Conservation (phyloP, 1,284 basidiomycete genomes). For the Blastosporella zonata region DNA sequence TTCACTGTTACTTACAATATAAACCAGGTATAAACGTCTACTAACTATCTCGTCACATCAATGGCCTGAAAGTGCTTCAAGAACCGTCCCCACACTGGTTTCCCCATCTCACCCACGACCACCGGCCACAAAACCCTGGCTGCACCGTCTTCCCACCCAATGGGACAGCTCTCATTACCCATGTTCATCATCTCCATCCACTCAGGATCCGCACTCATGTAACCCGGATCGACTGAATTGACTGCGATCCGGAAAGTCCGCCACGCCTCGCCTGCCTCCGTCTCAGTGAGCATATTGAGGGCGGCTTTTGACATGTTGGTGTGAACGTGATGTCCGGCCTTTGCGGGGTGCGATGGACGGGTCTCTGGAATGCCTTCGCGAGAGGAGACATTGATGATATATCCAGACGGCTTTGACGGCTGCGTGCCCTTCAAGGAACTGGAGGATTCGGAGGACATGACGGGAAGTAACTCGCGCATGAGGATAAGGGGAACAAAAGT, state of each 20-base stretch:
- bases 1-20: too few relatives aligned
- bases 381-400: slow-evolving; percentile 32
- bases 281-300: slow-evolving; percentile 33
- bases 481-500: slow-evolving; percentile 34
- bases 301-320: slow-evolving; percentile 36
- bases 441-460: slow-evolving; percentile 20
- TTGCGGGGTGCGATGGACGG: slow-evolving; percentile 19
- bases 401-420: slow-evolving; percentile 18
- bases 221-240: slow-evolving; percentile 33
- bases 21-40: too few relatives aligned
- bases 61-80: slow-evolving; percentile 26
- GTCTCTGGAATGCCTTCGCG: slow-evolving; percentile 31
- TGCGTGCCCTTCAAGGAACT: not conserved
- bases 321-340: slow-evolving; percentile 29
- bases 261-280: slow-evolving; percentile 28
- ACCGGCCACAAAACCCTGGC: slow-evolving; percentile 27
- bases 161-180: slow-evolving; percentile 19
- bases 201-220: slow-evolving; percentile 29
- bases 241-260: slow-evolving; percentile 26
- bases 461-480: slow-evolving; percentile 27
- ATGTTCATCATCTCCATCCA: slow-evolving; percentile 22
- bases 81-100: slow-evolving; percentile 26
- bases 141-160: slow-evolving; percentile 28
- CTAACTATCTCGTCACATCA: slow-evolving; percentile 18
- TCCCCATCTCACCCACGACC: slow-evolving; percentile 25